Evolutionary conservation across 1,284 basidiomycete genomes (phyloP).

Genomic region (Irpex sp.): DNA sequence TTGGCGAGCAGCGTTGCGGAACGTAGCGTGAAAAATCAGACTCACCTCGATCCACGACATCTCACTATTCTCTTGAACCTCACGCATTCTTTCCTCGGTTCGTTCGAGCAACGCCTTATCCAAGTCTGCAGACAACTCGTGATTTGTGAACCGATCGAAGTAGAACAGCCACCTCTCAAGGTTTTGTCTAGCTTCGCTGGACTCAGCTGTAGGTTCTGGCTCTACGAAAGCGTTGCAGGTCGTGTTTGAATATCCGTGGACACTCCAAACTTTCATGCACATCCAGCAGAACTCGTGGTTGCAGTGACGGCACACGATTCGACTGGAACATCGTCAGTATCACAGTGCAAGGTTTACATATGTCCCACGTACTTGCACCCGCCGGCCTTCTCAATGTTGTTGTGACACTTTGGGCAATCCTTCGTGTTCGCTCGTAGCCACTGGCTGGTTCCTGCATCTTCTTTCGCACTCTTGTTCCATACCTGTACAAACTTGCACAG

Average conservation of each 20-base stretch:
- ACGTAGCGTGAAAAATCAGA: neutral
- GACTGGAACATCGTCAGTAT: slow-evolving; percentile 17
- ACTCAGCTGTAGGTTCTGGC: slow-evolving; percentile 45
- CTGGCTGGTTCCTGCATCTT: slow-evolving; percentile 67
- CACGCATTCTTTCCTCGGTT: slow-evolving; percentile 69
- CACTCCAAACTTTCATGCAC: slow-evolving; percentile 63
- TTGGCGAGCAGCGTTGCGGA: neutral
- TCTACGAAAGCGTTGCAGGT: slow-evolving; percentile 68
- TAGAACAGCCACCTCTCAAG: slow-evolving; percentile 69
- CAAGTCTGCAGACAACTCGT: slow-evolving; percentile 63
- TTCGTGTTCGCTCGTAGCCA: slow-evolving; percentile 73
- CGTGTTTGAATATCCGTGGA: slow-evolving; percentile 59
- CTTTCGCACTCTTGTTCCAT: slow-evolving; percentile 65
- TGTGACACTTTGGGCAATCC: slow-evolving; percentile 61
- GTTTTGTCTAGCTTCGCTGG: slow-evolving; percentile 49
- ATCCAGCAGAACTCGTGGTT: slow-evolving; percentile 70
- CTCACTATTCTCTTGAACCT: slow-evolving; percentile 55
- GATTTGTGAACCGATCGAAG: slow-evolving; percentile 66
- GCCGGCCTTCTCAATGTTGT: slow-evolving; percentile 72
- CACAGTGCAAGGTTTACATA: neutral
- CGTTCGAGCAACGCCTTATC: slow-evolving; percentile 56
- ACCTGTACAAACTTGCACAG: slow-evolving; percentile 54
- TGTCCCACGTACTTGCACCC: slow-evolving; percentile 56
- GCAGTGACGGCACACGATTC: slow-evolving; percentile 53
- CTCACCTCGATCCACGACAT: slow-evolving; percentile 69